Conservation (phyloP, 2,329 filamentous ascomycete genomes). For the Truncatella angustata region DNA sequence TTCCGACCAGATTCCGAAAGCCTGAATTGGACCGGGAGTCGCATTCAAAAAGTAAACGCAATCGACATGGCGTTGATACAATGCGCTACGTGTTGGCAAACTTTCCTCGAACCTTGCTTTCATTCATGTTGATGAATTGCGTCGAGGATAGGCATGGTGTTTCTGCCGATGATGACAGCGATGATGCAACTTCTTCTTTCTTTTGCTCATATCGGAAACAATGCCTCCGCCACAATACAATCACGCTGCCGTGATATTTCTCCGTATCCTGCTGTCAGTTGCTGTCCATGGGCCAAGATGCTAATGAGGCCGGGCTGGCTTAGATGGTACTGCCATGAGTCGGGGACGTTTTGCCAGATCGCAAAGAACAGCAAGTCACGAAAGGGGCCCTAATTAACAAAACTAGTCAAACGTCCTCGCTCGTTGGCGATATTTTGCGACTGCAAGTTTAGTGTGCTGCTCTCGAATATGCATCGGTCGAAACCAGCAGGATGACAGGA, state of each 20-base stretch:
- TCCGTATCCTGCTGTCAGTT: neutral
- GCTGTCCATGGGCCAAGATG: neutral
- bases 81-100: neutral
- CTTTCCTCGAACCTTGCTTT: neutral
- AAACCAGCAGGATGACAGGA: too few relatives aligned
- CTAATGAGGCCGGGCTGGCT: too few relatives aligned
- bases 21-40: neutral
- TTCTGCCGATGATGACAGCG: neutral
- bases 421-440: too few relatives aligned
- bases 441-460: too few relatives aligned
- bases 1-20: neutral
- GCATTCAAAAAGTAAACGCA: neutral
- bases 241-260: neutral
- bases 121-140: neutral
- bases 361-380: too few relatives aligned
- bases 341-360: too few relatives aligned
- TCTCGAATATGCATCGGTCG: too few relatives aligned
- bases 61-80: neutral
- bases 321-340: too few relatives aligned
- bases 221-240: neutral
- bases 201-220: constrained; percentile 1
- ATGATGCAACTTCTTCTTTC: neutral
- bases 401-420: too few relatives aligned
- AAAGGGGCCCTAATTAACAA: too few relatives aligned
- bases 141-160: neutral